Percentiles rank a stretch among this genome's conserved stretches.
phyloP scores from a whole-genome alignment of 805 yeast genomes.

The Wickerhamiella nectarea region DNA sequence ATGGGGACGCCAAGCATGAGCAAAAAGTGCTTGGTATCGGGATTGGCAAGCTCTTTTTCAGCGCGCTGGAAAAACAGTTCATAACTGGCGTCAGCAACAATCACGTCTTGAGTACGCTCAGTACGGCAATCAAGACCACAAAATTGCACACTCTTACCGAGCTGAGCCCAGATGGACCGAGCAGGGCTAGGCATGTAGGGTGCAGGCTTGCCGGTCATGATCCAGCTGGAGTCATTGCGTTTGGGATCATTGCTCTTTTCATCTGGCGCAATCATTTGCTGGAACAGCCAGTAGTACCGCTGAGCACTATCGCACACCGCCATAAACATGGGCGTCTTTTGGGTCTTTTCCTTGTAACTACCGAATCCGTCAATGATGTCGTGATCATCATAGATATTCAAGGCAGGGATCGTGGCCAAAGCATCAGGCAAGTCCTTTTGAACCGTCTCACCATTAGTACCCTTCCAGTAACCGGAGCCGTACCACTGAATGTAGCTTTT shows the following conservation, averaged over 20 bases:
- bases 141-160: constrained; percentile 62
- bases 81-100: constrained; percentile 47
- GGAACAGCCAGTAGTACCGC: constrained; percentile 80
- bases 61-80: constrained; percentile 46
- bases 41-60: constrained; percentile 39
- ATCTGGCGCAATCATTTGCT: constrained; percentile 55
- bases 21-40: constrained; percentile 57
- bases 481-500: constrained; percentile 75
- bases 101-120: constrained; percentile 54
- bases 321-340: constrained; percentile 53
- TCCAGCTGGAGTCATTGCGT: constrained; percentile 43
- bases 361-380: constrained; percentile 96
- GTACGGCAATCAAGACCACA: constrained; percentile 87
- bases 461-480: constrained; percentile 78
- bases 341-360: constrained; percentile 63
- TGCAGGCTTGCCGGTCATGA: constrained; percentile 43
- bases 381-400: constrained; percentile 87
- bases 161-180: constrained; percentile 55
- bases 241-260: constrained; percentile 31
- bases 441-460: constrained; percentile 47
- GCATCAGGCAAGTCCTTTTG: constrained; percentile 63
- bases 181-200: constrained; percentile 55
- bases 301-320: constrained; percentile 69
- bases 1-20: constrained; percentile 90
- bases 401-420: constrained; percentile 67